Base-by-base conservation (phyloP, 2,329 filamentous ascomycete genomes). In the Fusarium sp. region DNA sequence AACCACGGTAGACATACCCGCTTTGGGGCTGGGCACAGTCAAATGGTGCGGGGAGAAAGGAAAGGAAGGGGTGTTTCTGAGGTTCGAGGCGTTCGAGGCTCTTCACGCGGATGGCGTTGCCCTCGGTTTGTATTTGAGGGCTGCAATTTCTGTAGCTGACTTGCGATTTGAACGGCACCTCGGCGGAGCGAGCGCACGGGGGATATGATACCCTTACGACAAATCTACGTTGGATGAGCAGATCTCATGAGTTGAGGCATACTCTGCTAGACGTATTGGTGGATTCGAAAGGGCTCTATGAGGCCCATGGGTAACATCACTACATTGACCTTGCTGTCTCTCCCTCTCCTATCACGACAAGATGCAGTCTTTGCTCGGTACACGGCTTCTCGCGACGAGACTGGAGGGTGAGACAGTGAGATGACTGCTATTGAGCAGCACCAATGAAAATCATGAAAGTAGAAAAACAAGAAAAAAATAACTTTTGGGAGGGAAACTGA, bases 141-240 rank as follows among this genome's bases (percentile, higher is more conserved):
- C 74, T 77, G 65, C 77, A 75, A 71, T 78, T 70, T 74, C 74
- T 75, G 77, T 70, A 64, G 71, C 69, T 74, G 72, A 77, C 68
- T 63, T 71, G 72, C 75, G 68, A 74, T 74, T 71, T 72, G 73
- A 69, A 75, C 68, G 64, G 75, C 63, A 75, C 72, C 70, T 75
- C 59, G 70, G 71, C 66, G 69, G 73, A 73, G 67, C 60, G 74
- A 73, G 67, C 61, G 74, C 59, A 72, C 51, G 80, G 72, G 67
- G 73, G 76, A 75, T 76, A 81, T 79, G 80, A 82, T 82, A 82
- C 80, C 78, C 81, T 79, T 77, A 81, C 76, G 80, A 81, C 74
- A 78, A 76, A 75, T 77, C 75, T 78, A 79, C 77, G 78, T 80
- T 80, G 79, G 75, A 82, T 74, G 78, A 79, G 76, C 70, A 68